These are phyloP conservation scores for Hysterium pulicare DNA, from an alignment of 2,329 filamentous ascomycete genomes.

Conservation along the genomic window DNA sequence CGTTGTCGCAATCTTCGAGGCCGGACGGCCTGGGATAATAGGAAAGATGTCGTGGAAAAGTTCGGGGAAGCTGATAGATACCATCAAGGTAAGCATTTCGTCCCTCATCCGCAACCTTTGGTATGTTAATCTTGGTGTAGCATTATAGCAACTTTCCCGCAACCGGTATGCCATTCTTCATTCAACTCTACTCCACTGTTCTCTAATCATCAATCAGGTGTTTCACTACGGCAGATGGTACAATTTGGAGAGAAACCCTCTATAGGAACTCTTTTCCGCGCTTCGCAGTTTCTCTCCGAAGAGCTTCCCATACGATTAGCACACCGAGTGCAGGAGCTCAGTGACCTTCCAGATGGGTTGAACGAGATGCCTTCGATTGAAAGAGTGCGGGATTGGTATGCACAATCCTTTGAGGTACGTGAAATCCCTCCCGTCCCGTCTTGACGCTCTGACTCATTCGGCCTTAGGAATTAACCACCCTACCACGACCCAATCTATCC, in stretches of 20 bases:
- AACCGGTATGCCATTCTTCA: constrained; percentile 85
- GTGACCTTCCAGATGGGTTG: constrained; percentile 87
- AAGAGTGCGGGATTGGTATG: constrained; percentile 96
- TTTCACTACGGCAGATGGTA: constrained; percentile 95
- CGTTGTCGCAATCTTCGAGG: constrained; percentile 26
- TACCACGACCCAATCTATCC: constrained; percentile 73
- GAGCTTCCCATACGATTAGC: constrained; percentile 95
- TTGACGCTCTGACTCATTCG: constrained; percentile 27
- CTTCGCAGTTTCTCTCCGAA: constrained; percentile 96
- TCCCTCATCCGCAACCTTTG: constrained; percentile 1
- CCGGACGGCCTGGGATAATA: constrained; percentile 34
- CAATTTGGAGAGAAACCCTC: constrained; percentile 96
- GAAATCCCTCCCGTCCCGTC: constrained; percentile 6
- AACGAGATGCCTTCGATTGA: constrained; percentile 97
- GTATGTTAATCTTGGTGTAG: constrained; percentile 27
- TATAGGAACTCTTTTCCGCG: constrained; percentile 87
- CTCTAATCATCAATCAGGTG: too few relatives aligned
- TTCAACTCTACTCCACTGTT: too few relatives aligned
- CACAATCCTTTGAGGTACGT: constrained; percentile 94
- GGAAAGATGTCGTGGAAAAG: constrained; percentile 87
- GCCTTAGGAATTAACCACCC: constrained; percentile 80
- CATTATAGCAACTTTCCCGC: constrained; percentile 97
- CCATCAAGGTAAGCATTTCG: constrained; percentile 62
- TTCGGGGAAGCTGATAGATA: constrained; percentile 87
- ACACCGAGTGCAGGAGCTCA: constrained; percentile 92